Conservation (phyloP, 768 basidiomycete species). For the Kwoniella pini region DNA sequence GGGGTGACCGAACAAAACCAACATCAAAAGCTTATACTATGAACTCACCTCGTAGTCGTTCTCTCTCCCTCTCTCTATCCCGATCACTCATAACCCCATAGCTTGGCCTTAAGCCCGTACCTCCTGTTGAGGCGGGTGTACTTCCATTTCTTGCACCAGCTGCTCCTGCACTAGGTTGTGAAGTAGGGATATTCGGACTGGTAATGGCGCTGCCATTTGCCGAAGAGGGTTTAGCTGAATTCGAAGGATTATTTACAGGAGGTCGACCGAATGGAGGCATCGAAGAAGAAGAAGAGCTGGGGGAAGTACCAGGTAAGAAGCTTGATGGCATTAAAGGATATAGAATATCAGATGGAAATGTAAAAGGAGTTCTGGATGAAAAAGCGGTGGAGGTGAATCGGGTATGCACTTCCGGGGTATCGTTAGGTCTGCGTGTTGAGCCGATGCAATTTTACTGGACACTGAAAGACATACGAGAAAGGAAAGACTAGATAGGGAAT, state of each 20-base stretch:
- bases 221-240: neutral
- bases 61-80: conserved; percentile 17
- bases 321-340: conserved; percentile 15
- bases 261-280: conserved; percentile 17
- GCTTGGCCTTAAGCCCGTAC: conserved; percentile 17
- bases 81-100: conserved; percentile 15
- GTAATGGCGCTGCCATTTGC: conserved; percentile 6
- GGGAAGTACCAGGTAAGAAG: conserved; percentile 6
- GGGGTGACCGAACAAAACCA: neutral
- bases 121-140: conserved; percentile 3
- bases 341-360: neutral
- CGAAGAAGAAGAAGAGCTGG: neutral
- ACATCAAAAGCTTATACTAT: neutral
- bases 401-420: neutral
- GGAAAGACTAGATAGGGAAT: too few relatives aligned
- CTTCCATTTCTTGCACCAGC: conserved; percentile 4
- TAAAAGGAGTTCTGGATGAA: neutral
- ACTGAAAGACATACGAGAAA: too few relatives aligned
- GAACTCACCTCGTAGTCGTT: conserved; percentile 20
- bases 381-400: conserved; percentile 1
- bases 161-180: conserved; percentile 1
- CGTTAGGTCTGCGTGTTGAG: neutral
- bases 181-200: conserved; percentile 14
- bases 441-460: too few relatives aligned
- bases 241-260: neutral